phyloP scores from a whole-genome alignment of 129 eudicot species.

The Artemisia tridentata region DNA sequence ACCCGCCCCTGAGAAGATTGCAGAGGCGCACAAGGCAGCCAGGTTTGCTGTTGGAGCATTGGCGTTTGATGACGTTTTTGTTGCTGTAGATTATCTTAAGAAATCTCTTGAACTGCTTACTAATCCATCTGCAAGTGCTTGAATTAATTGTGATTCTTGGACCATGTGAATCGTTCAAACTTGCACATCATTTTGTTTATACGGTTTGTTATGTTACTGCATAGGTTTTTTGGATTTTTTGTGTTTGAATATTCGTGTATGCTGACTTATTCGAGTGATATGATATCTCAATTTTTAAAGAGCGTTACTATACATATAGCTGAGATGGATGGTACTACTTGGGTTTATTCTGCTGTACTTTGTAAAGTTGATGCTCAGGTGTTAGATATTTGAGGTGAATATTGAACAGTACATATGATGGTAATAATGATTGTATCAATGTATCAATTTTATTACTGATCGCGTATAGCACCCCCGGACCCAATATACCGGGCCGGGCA shows the following conservation, averaged over 20 bases:
- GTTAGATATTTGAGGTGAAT: too few relatives aligned
- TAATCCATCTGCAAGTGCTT: constrained; percentile 66
- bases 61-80: constrained; percentile 82
- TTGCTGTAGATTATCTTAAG: constrained; percentile 77
- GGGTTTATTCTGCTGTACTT: too few relatives aligned
- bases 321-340: too few relatives aligned
- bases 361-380: too few relatives aligned
- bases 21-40: constrained; percentile 94
- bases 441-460: too few relatives aligned
- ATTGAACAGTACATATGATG: too few relatives aligned
- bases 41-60: constrained; percentile 91
- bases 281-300: background rate
- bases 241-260: constrained; percentile 22
- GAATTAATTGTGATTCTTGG: constrained; percentile 18
- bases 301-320: too few relatives aligned
- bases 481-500: too few relatives aligned
- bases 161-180: background rate
- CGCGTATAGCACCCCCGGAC: too few relatives aligned
- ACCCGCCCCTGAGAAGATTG: constrained; percentile 82
- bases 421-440: too few relatives aligned
- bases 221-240: constrained; percentile 31
- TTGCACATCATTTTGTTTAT: constrained; percentile 1
- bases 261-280: background rate
- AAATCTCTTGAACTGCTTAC: constrained; percentile 86
- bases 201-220: constrained; percentile 19